Conservation (phyloP, 179 eudicot species). For the Kewa caespitosa region DNA sequence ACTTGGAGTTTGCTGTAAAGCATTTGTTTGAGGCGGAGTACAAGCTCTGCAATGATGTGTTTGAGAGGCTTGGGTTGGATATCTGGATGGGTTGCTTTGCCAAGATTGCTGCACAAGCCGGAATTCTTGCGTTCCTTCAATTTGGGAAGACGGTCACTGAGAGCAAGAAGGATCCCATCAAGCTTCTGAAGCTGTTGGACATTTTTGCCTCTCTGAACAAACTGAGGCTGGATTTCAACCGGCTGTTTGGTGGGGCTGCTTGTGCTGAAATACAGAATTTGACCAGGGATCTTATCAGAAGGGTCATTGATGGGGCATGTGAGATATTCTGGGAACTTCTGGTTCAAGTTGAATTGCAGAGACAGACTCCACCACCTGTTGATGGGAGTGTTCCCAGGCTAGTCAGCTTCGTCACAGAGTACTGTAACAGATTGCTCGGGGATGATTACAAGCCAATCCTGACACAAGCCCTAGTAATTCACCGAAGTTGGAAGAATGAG, state of each 20-base stretch:
- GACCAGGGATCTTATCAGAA: slow-evolving; percentile 82
- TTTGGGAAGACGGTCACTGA: slow-evolving; percentile 96
- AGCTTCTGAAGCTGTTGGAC: slow-evolving; percentile 82
- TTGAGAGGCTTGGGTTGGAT: slow-evolving; percentile 80
- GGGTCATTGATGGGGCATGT: slow-evolving; percentile 84
- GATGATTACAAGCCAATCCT: slow-evolving; percentile 86
- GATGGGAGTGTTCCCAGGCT: slow-evolving; percentile 89
- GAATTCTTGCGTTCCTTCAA: slow-evolving; percentile 82
- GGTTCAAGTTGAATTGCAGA: slow-evolving; percentile 88
- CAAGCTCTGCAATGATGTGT: slow-evolving; percentile 90
- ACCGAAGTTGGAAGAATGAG: slow-evolving; percentile 97
- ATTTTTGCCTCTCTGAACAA: slow-evolving; percentile 83
- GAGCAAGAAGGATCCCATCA: slow-evolving; percentile 95
- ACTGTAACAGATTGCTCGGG: slow-evolving; percentile 81
- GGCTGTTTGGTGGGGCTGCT: slow-evolving; percentile 89
- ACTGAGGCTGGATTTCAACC: slow-evolving; percentile 82
- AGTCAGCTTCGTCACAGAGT: slow-evolving; percentile 81
- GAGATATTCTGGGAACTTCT: slow-evolving; percentile 95
- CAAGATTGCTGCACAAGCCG: slow-evolving; percentile 88
- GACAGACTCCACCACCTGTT: slow-evolving; percentile 85
- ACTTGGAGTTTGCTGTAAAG: slow-evolving; percentile 95
- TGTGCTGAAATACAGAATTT: slow-evolving; percentile 87
- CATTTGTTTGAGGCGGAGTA: slow-evolving; percentile 94
- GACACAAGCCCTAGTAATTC: slow-evolving; percentile 86
- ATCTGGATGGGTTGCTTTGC: slow-evolving; percentile 93